These are phyloP conservation scores for Claviceps sp. DNA, from an alignment of 2,329 filamentous ascomycete species.

Conservation along the genomic window DNA sequence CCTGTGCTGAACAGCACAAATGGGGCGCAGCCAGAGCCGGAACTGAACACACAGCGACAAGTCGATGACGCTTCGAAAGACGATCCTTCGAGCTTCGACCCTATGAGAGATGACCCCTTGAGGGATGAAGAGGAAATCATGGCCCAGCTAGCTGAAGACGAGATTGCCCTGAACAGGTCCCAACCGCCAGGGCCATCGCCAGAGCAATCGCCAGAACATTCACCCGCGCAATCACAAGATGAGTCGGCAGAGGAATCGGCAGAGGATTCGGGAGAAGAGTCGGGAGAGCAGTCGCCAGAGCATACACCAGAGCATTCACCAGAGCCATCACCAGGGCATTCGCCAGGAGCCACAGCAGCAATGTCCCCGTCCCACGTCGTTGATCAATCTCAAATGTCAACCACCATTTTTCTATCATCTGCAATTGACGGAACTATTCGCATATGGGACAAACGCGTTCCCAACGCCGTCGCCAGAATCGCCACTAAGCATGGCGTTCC, in stretches of 20 bases:
- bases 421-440: slow-evolving; percentile 77
- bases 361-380: slow-evolving; percentile 26
- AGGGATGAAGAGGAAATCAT: not conserved
- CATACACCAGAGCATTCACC: too few relatives aligned
- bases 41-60: not conserved
- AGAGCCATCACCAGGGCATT: too few relatives aligned
- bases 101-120: not conserved
- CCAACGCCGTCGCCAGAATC: slow-evolving; percentile 67
- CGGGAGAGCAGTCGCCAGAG: too few relatives aligned
- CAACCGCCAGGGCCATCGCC: slow-evolving; percentile 6
- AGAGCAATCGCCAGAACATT: not conserved
- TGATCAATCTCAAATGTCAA: slow-evolving; percentile 47
- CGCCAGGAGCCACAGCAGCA: slow-evolving; percentile 19
- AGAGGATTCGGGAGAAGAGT: too few relatives aligned
- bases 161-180: slow-evolving; percentile 9
- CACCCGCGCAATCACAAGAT: too few relatives aligned
- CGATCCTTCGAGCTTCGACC: not conserved
- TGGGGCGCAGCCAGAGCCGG: not conserved
- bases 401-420: slow-evolving; percentile 76
- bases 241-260: too few relatives aligned
- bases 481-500: slow-evolving; percentile 61
- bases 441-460: slow-evolving; percentile 81
- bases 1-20: not conserved
- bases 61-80: not conserved
- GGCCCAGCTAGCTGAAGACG: slow-evolving; percentile 3